A percentile compares a stretch with the other conserved stretches of the same genome.
phyloP scores from a whole-genome alignment of 139 green algal species.

The Tetratostichococcus sp. region DNA sequence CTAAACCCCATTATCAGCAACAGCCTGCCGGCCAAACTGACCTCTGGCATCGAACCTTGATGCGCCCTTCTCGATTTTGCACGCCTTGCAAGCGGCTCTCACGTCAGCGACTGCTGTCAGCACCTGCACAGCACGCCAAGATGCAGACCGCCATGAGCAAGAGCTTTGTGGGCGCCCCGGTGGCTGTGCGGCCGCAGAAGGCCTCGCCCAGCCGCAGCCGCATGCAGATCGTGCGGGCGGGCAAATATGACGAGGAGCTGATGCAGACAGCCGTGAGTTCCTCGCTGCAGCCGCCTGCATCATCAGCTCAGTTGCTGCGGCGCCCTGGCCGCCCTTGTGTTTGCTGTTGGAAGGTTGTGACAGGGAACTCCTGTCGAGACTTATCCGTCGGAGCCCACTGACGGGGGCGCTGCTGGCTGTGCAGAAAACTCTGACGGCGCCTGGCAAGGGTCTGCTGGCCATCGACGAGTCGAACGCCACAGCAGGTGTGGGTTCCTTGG shows the following conservation, averaged over 20 bases:
- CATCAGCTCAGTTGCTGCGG: neutral
- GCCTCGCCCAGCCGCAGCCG: neutral
- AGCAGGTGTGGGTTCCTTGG: conserved; percentile 91
- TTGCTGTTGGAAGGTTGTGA: neutral
- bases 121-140: neutral
- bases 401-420: neutral
- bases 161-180: neutral
- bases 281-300: neutral
- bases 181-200: neutral
- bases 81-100: too few species aligned
- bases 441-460: conserved; percentile 90
- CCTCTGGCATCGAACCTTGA: too few species aligned
- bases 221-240: conserved; percentile 37
- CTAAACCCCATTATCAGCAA: too few species aligned
- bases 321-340: neutral
- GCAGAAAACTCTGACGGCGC: conserved; percentile 78
- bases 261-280: conserved; percentile 71
- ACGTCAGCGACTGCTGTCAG: too few species aligned
- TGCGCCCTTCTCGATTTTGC: too few species aligned
- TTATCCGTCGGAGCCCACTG: neutral
- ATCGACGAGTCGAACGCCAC: conserved; percentile 99
- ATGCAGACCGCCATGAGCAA: neutral
- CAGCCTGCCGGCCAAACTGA: too few species aligned
- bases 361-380: neutral
- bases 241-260: conserved; percentile 87